phyloP scores from a whole-genome alignment of 208 protist genomes.

The Tritrichomonas foetus region DNA sequence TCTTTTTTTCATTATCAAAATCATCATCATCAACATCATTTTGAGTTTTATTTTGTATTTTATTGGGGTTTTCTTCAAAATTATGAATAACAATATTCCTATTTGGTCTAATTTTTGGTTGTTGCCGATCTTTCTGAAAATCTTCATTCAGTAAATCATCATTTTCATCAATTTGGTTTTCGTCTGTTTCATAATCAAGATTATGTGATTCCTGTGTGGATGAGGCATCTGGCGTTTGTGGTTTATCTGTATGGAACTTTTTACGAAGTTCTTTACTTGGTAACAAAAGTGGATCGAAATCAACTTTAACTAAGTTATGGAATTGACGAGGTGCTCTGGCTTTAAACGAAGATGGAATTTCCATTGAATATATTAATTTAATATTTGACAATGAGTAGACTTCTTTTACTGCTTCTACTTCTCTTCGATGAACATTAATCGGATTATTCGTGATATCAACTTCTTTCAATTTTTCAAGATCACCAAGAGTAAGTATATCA shows the following conservation, averaged over 20 bases:
- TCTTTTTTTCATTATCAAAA: too few species aligned
- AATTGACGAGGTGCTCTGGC: background rate
- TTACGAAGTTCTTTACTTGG: background rate
- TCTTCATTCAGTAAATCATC: too few species aligned
- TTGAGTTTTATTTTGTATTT: background rate
- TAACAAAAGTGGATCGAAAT: background rate
- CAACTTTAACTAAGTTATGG: background rate
- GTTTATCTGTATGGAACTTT: too few species aligned
- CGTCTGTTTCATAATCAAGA: too few species aligned
- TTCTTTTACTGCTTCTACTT: background rate
- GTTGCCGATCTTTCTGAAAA: too few species aligned
- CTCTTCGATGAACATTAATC: background rate
- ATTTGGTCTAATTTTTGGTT: too few species aligned
- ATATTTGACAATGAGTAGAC: background rate
- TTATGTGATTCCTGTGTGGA: too few species aligned
- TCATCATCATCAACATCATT: background rate
- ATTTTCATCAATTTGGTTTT: too few species aligned
- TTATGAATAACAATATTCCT: background rate
- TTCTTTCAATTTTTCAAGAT: background rate
- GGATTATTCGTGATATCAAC: slow-evolving; percentile 17
- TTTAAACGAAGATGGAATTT: background rate
- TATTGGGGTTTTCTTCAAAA: background rate
- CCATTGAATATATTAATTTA: background rate
- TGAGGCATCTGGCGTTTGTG: too few species aligned
- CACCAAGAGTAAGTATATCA: background rate